Evolutionary conservation across 257 asterid species (phyloP).

Genomic region (Solanum habrochaites): DNA sequence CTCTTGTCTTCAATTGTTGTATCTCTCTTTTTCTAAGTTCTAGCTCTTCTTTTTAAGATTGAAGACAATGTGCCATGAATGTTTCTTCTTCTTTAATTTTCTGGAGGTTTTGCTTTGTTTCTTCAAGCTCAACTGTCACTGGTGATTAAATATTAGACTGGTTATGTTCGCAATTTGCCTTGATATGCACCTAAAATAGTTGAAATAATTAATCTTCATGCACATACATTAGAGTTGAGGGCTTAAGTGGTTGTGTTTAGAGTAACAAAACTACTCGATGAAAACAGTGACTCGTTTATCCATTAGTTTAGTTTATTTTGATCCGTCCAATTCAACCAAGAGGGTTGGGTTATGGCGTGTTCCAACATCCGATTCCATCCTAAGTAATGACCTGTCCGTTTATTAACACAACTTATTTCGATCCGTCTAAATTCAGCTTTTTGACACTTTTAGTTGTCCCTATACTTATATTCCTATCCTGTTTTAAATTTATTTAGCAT

Average conservation of each 20-base stretch:
- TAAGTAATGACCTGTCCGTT: not conserved
- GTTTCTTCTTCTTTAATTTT: slow-evolving; percentile 47
- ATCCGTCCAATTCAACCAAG: too few relatives aligned
- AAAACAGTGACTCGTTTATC: not conserved
- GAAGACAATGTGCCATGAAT: slow-evolving; percentile 39
- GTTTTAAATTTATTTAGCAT: not conserved
- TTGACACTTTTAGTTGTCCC: not conserved
- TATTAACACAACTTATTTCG: not conserved
- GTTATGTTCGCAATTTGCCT: slow-evolving; percentile 2
- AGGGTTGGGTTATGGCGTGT: not conserved
- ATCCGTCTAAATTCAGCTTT: too few relatives aligned
- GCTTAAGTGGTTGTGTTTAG: not conserved
- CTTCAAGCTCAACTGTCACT: slow-evolving; percentile 33
- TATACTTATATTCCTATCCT: not conserved
- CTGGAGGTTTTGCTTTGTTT: slow-evolving; percentile 36
- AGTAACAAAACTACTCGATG: not conserved
- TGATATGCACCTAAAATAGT: slow-evolving; percentile 26
- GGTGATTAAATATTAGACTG: slow-evolving; percentile 10
- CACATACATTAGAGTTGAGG: not conserved
- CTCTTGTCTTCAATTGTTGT: slow-evolving; percentile 14
- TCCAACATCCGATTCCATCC: not conserved
- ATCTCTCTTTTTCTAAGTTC: slow-evolving; percentile 63
- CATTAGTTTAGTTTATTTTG: too few relatives aligned
- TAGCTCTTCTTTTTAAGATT: slow-evolving; percentile 46
- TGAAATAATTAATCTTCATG: not conserved